Conservation (phyloP, 1,284 basidiomycete genomes). For the Pyrrhoderma lamaoense region DNA sequence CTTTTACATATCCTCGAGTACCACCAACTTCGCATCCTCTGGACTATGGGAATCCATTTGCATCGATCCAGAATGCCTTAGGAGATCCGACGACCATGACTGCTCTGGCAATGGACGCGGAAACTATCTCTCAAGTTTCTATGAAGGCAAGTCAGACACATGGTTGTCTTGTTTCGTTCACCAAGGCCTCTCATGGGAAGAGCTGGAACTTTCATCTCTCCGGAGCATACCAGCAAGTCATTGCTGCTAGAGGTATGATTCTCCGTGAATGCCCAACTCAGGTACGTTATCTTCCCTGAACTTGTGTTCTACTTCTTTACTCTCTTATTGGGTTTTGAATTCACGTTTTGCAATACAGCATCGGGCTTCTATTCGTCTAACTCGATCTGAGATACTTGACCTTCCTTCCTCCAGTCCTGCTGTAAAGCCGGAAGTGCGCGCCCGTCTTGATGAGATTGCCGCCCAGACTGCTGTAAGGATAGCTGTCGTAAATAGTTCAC, state of each 20-base stretch:
- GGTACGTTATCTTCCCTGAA: constrained; percentile 34
- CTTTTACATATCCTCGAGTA: constrained; percentile 80
- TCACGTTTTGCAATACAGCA: constrained; percentile 40
- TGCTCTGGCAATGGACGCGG: constrained; percentile 41
- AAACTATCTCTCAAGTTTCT: constrained; percentile 76
- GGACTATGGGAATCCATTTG: constrained; percentile 47
- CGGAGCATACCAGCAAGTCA: constrained; percentile 88
- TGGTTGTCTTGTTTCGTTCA: constrained; percentile 76
- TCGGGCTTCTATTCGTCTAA: constrained; percentile 80
- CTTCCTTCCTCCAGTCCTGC: constrained; percentile 73
- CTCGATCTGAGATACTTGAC: constrained; percentile 89
- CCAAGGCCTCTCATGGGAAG: constrained; percentile 61
- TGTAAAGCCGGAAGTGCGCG: constrained; percentile 82
- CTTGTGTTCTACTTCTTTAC: too few species aligned
- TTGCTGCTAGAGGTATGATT: constrained; percentile 83
- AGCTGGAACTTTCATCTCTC: constrained; percentile 89
- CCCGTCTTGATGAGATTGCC: constrained; percentile 88
- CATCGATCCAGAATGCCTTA: constrained; percentile 23
- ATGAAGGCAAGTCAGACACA: constrained; percentile 76
- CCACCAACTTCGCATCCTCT: constrained; percentile 55
- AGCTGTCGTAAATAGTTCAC: constrained; percentile 77
- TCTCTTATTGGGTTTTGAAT: constrained; percentile 4
- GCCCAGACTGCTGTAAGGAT: constrained; percentile 84
- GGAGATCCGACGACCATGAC: constrained; percentile 27
- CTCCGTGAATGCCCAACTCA: constrained; percentile 85